These are phyloP conservation scores for Epipyxis sp. DNA, from an alignment of 108 stramenopile species.

Conservation along the genomic window DNA sequence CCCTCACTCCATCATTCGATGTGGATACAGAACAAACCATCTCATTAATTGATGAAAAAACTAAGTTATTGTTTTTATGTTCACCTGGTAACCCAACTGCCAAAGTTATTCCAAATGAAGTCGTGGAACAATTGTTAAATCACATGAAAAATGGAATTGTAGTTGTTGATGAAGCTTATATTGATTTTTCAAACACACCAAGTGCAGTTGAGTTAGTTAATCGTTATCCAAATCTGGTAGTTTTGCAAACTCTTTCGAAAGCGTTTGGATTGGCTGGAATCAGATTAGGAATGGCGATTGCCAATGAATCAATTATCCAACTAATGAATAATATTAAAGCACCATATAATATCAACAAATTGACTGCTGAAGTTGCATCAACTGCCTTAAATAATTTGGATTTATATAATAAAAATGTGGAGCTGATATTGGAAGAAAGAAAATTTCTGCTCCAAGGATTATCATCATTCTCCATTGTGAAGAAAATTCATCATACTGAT, in stretches of 20 bases:
- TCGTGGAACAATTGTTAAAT: slow-evolving; percentile 56
- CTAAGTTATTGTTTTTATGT: slow-evolving; percentile 84
- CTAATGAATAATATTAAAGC: slow-evolving; percentile 95
- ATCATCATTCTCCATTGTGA: slow-evolving; percentile 66
- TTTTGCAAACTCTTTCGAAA: slow-evolving; percentile 88
- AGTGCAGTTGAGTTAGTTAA: slow-evolving; percentile 62
- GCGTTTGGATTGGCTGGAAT: slow-evolving; percentile 94
- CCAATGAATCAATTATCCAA: slow-evolving; percentile 75
- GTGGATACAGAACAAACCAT: slow-evolving; percentile 63
- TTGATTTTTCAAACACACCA: slow-evolving; percentile 69
- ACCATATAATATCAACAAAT: slow-evolving; percentile 86
- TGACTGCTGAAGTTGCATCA: slow-evolving; percentile 72
- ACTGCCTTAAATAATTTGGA: not conserved
- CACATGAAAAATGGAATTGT: slow-evolving; percentile 56
- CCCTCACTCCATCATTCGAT: slow-evolving; percentile 73
- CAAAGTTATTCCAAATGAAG: slow-evolving; percentile 70
- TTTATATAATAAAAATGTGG: not conserved
- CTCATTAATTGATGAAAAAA: slow-evolving; percentile 56
- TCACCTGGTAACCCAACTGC: slow-evolving; percentile 91
- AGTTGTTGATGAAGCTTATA: slow-evolving; percentile 92
- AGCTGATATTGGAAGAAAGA: slow-evolving; percentile 61
- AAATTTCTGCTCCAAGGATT: slow-evolving; percentile 58
- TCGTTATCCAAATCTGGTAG: slow-evolving; percentile 69
- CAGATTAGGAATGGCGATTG: slow-evolving; percentile 86
- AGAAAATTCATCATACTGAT: slow-evolving; percentile 71